Evolutionary conservation across 2,329 filamentous ascomycete genomes (phyloP).

Genomic region (Cytospora schulzeri): DNA sequence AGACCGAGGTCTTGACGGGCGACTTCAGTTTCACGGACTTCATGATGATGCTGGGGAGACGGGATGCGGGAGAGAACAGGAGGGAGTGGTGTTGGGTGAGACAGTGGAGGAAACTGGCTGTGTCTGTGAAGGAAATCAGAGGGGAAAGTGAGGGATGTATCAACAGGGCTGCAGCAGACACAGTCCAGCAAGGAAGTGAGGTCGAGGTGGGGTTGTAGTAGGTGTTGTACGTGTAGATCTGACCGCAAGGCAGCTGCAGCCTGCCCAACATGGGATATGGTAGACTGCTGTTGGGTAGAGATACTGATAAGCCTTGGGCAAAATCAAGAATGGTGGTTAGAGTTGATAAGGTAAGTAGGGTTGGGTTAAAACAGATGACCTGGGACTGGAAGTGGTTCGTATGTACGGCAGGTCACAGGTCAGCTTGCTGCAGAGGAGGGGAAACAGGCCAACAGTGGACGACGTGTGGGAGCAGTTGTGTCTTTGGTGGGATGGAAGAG

Average conservation of each 20-base stretch:
- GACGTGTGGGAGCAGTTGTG: background rate
- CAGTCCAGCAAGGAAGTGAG: conserved; percentile 2
- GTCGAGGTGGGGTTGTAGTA: conserved; percentile 1
- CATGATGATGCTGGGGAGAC: conserved; percentile 23
- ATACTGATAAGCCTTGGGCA: conserved; percentile 7
- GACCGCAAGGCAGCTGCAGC: conserved; percentile 10
- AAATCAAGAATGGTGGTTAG: background rate
- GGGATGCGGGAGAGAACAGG: background rate
- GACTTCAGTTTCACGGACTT: conserved; percentile 23
- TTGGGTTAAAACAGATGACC: background rate
- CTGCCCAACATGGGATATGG: conserved; percentile 20
- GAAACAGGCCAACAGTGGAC: background rate
- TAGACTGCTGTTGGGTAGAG: conserved; percentile 5
- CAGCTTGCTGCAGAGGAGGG: conserved; percentile 1
- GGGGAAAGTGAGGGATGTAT: conserved; percentile 20
- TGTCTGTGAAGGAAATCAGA: conserved; percentile 20
- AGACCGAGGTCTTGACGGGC: conserved; percentile 24
- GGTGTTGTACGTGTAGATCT: conserved; percentile 9
- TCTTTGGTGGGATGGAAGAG: background rate
- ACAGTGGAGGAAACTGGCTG: conserved; percentile 16
- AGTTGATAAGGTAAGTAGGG: background rate
- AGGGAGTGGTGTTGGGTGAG: background rate
- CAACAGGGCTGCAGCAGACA: conserved; percentile 15
- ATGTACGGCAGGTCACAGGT: background rate
- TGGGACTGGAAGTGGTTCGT: background rate